A percentile compares a stretch with the other conserved stretches of the same genome.
phyloP scores from a whole-genome alignment of 1,284 basidiomycete species.

The Coniophora puteana region DNA sequence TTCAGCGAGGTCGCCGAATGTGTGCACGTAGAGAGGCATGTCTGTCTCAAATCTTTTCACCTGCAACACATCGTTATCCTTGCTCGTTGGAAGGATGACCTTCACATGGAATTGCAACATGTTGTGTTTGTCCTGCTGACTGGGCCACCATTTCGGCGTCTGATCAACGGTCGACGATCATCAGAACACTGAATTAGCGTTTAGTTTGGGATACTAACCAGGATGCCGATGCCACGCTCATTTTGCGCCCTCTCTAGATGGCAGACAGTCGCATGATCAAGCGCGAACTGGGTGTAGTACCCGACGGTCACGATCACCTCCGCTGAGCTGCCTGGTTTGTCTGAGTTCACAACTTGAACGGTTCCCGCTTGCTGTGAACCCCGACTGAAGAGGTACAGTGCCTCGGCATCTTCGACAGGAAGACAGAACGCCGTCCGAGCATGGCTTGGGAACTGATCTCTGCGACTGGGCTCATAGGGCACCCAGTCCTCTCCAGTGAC shows the following conservation, averaged over 20 bases:
- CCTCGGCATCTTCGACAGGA: constrained; percentile 31
- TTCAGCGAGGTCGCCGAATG: constrained; percentile 25
- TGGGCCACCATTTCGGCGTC: background rate
- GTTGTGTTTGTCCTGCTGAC: constrained; percentile 5
- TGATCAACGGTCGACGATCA: constrained; percentile 6
- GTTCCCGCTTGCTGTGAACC: constrained; percentile 29
- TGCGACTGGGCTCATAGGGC: constrained; percentile 22
- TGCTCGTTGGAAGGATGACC: constrained; percentile 29
- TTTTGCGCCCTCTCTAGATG: constrained; percentile 22
- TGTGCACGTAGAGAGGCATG: constrained; percentile 30
- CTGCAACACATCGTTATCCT: constrained; percentile 14
- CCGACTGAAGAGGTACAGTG: constrained; percentile 33
- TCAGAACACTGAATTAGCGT: background rate
- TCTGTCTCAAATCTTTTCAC: constrained; percentile 32
- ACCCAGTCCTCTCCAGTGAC: constrained; percentile 22
- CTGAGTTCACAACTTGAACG: constrained; percentile 27
- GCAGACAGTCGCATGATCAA: constrained; percentile 36
- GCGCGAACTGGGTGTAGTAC: constrained; percentile 21
- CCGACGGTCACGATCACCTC: constrained; percentile 30
- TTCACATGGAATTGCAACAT: constrained; percentile 28
- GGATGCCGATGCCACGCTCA: constrained; percentile 38
- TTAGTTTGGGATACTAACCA: constrained; percentile 27
- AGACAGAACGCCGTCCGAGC: constrained; percentile 31
- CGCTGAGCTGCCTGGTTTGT: constrained; percentile 22
- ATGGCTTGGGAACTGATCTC: constrained; percentile 16